phyloP scores from a whole-genome alignment of 176 grass and related monocot species.

The Hyparrhenia diplandra region DNA sequence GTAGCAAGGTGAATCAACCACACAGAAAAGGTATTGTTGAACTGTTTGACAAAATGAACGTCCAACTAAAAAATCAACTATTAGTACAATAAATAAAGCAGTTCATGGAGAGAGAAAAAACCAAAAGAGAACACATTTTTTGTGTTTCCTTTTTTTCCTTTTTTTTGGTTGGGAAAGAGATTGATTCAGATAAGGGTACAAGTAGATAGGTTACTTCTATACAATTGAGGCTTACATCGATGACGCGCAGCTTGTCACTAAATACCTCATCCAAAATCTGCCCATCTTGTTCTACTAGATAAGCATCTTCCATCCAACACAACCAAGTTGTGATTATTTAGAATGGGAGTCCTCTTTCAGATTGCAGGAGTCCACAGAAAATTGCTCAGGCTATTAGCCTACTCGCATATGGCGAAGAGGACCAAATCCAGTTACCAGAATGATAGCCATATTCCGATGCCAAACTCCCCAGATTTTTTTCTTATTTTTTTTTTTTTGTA shows the following conservation, averaged over 20 bases:
- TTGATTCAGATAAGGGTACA: conserved; percentile 32
- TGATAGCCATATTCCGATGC: background rate
- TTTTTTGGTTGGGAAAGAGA: background rate
- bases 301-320: background rate
- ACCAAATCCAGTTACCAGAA: conserved; percentile 13
- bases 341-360: background rate
- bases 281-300: background rate
- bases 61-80: conserved; percentile 1
- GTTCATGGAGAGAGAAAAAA: background rate
- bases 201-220: conserved; percentile 27
- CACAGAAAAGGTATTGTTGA: background rate
- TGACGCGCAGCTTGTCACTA: background rate
- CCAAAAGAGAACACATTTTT: background rate
- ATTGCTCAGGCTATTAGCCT: conserved; percentile 7
- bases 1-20: background rate
- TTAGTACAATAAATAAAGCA: conserved; percentile 29
- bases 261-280: conserved; percentile 11
- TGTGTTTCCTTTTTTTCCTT: background rate
- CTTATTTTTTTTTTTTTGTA: background rate
- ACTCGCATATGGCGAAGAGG: background rate
- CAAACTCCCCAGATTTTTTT: conserved; percentile 7
- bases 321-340: conserved; percentile 17
- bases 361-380: conserved; percentile 5
- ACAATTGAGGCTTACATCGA: conserved; percentile 37
- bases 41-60: conserved; percentile 10